Evolutionary conservation across 495 filamentous ascomycete genomes (phyloP), one percentile per base, ranked within the genome.

Genomic region (Podospora fimiseda): DNA sequence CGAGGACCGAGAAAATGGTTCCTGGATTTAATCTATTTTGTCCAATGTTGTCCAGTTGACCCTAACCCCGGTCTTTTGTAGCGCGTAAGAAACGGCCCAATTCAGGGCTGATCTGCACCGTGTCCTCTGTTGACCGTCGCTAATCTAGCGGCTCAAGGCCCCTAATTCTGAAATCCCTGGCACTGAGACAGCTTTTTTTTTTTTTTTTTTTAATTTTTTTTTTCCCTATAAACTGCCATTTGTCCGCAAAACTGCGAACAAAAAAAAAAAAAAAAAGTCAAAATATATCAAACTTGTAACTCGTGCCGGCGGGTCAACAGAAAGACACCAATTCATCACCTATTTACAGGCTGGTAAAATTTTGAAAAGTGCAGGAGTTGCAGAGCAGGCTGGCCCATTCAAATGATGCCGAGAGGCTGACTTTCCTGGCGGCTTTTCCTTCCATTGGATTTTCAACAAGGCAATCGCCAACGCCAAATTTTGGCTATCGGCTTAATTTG

Each of bases 101-200:
- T 30, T 41, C 37, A 48, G 47, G 53, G 47, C 45, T 41, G 43
- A 46, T 51, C 21, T 13, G 42, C 43, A 48, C 16, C 16, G 18
- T 37, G 42, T 5, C 23, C 19, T 36, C 45, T 14, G 43, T 30
- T 48, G 38, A 43, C 9, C 49, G 37, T 43, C 44, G 47, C 55
- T 57, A 30, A 22, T 37, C 13, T 22, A 33, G 43, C 15, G 21
- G 40, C 36, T 36, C 48, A 48, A 43, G 22, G 8, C 43, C 53
- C 49, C 43, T 48, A 23, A 33, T 6, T 33, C 27, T 11, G 6
- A 33, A 5, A 33, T 33, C 27, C 27, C 27, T 33, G 27, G 27
- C 27, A 33, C 27, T 57, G 55, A 52, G 50, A 58, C 50, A 50
- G 40, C 50, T 43, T 53, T 53, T 58, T 50, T 50, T 24, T 27